Evolutionary conservation across 2,329 filamentous ascomycete species (phyloP), one percentile per base, ranked within the genome.

Genomic region (Neofusicoccum laricinum): DNA sequence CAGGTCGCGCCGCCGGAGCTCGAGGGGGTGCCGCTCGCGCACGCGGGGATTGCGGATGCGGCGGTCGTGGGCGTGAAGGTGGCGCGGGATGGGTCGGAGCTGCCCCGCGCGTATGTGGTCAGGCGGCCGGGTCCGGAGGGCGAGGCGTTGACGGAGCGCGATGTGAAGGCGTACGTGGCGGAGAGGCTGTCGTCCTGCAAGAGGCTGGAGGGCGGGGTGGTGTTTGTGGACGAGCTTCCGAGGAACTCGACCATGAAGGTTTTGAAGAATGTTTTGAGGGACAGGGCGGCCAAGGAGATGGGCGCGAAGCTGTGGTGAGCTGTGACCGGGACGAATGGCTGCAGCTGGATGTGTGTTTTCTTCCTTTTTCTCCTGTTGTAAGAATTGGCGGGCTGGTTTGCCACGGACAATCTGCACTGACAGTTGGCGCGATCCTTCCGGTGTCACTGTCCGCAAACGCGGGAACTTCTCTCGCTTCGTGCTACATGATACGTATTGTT

Each of bases 91-190:
- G 69, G 70, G 4, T 77, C 71, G 1, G 81, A 82, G 66, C 67
- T 77, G 25, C 80, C 81, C 0, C 73, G 80, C 21, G 82, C 80
- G 12, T 82, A 82, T 70, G 73, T 84, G 4, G 78, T 82, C 3
- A 67, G 73, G 12, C 76, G 77, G 36, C 73, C 75, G 0, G 76
- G 72, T n/a, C 8, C 12, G 3, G 21, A 50, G 17, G 43, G 17
- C 8, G 55, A 43, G 3, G 25, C 21, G 4, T 67, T 80, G 7
- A 77, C 71, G 0, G 79, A 78, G 45, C 63, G 72, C 2, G 79
- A 78, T 4, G 73, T 84, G 3, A 76, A 79, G 62, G 64, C 69
- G 11, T 80, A 74, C 64, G 69, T 81, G 17, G 70, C 69, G 14
- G 73, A 73, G 43, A 73, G 73, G 19, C 67, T 84, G 50, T 78